phyloP scores from a whole-genome alignment of 371 early-diverging fungal species.

The Sporodiniella umbellata region DNA sequence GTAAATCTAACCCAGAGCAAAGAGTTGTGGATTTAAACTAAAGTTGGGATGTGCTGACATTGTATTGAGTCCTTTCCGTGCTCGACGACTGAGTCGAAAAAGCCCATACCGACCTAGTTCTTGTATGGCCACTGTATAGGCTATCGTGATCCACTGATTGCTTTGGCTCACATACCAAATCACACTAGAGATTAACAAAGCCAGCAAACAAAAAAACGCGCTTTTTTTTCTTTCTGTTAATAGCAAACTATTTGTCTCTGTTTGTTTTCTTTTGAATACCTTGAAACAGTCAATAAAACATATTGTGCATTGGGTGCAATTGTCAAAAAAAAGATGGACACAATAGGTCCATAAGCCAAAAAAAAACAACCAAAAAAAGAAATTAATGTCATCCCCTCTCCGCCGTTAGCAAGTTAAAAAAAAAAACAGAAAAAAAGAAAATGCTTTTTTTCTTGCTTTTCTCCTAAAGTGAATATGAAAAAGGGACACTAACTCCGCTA shows the following conservation, averaged over 20 bases:
- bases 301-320: slow-evolving; percentile 67
- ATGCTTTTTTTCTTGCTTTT: no score
- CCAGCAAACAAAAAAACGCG: slow-evolving; percentile 75
- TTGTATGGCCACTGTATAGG: slow-evolving; percentile 61
- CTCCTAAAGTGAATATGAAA: no score
- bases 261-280: slow-evolving; percentile 36
- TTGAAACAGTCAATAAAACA: slow-evolving; percentile 67
- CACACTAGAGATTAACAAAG: slow-evolving; percentile 63
- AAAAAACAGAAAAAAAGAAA: no score
- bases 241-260: not conserved
- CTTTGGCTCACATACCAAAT: slow-evolving; percentile 62
- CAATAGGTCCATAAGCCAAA: slow-evolving; percentile 73
- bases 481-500: no score
- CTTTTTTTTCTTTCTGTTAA: no score
- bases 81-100: slow-evolving; percentile 52
- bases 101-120: slow-evolving; percentile 66
- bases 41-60: slow-evolving; percentile 58
- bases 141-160: slow-evolving; percentile 40
- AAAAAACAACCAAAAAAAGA: slow-evolving; percentile 74
- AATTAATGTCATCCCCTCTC: slow-evolving; percentile 60
- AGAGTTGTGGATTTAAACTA: slow-evolving; percentile 52
- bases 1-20: slow-evolving; percentile 58
- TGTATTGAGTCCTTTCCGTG: slow-evolving; percentile 56
- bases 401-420: no score
- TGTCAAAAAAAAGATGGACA: slow-evolving; percentile 66